Conservation (phyloP, 2,329 filamentous ascomycete genomes). For the Pseudophaeomoniella oleicola region DNA sequence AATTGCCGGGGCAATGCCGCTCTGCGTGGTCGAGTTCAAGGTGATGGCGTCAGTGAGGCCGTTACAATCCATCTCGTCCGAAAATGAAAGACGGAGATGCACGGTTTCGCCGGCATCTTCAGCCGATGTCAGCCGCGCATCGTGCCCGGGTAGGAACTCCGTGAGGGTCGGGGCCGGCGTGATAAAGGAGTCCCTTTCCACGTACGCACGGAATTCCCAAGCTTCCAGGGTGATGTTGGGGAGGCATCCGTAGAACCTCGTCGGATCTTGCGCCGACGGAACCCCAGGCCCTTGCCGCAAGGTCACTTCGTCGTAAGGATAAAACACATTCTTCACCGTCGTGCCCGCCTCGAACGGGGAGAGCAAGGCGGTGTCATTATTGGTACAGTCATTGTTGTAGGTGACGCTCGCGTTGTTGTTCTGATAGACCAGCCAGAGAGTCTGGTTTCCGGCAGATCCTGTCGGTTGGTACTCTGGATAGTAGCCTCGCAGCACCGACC, state of each 20-base stretch:
- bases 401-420: constrained; percentile 20
- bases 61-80: constrained; percentile 36
- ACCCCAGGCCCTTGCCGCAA: constrained; percentile 22
- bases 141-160: constrained; percentile 37
- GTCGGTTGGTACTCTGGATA: constrained; percentile 29
- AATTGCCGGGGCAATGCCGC: constrained; percentile 20
- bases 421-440: constrained; percentile 11
- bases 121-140: constrained; percentile 30
- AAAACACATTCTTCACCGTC: constrained; percentile 40
- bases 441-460: constrained; percentile 18
- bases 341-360: constrained; percentile 31
- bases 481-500: constrained; percentile 32
- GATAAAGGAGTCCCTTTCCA: constrained; percentile 28
- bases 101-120: constrained; percentile 18
- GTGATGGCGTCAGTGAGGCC: constrained; percentile 25
- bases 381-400: constrained; percentile 34
- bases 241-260: constrained; percentile 32
- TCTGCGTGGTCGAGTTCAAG: constrained; percentile 29
- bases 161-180: constrained; percentile 35
- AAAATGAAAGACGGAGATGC: constrained; percentile 34
- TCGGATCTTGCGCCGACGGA: constrained; percentile 24
- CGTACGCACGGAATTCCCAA: constrained; percentile 38
- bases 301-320: constrained; percentile 34
- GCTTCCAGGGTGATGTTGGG: constrained; percentile 27
- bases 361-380: constrained; percentile 24